Evolutionary conservation across 2,329 filamentous ascomycete species (phyloP).

Genomic region (Mycosphaerella sp.): DNA sequence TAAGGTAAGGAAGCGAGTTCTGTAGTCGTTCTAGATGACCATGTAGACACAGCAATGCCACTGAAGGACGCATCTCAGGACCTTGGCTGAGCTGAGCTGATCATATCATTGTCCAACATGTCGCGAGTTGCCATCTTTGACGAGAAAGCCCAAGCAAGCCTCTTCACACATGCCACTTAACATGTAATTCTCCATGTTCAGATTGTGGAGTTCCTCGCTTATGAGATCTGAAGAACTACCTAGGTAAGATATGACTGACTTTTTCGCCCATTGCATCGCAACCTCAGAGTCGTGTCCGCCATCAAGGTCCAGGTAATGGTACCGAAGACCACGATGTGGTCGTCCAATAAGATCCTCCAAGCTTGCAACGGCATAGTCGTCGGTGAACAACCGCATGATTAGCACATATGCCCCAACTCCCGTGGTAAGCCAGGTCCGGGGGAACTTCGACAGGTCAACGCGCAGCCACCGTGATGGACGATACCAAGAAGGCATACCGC

Average conservation of each 20-base stretch:
- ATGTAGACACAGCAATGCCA: too few relatives aligned
- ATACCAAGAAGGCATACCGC: conserved; percentile 7
- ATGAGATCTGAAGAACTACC: too few relatives aligned
- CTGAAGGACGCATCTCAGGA: too few relatives aligned
- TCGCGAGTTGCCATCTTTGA: background rate
- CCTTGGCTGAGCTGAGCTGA: too few relatives aligned
- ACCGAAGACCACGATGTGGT: background rate
- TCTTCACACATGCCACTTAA: background rate
- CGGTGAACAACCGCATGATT: background rate
- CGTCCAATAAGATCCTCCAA: background rate
- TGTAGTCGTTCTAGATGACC: too few relatives aligned
- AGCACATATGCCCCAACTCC: background rate
- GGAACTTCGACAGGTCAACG: conserved; percentile 4
- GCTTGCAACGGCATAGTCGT: background rate
- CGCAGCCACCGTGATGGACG: conserved; percentile 9
- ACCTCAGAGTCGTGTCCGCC: too few relatives aligned
- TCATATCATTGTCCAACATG: background rate
- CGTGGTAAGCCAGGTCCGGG: background rate
- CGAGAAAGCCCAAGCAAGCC: background rate
- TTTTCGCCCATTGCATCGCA: too few relatives aligned
- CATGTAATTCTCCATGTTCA: too few relatives aligned
- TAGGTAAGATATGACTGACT: too few relatives aligned
- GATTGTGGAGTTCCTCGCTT: too few relatives aligned
- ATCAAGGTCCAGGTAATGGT: too few relatives aligned
- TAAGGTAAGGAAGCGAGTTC: too few relatives aligned